Base-by-base conservation (phyloP, 768 basidiomycete genomes). In the Mycena olivaceomarginata region DNA sequence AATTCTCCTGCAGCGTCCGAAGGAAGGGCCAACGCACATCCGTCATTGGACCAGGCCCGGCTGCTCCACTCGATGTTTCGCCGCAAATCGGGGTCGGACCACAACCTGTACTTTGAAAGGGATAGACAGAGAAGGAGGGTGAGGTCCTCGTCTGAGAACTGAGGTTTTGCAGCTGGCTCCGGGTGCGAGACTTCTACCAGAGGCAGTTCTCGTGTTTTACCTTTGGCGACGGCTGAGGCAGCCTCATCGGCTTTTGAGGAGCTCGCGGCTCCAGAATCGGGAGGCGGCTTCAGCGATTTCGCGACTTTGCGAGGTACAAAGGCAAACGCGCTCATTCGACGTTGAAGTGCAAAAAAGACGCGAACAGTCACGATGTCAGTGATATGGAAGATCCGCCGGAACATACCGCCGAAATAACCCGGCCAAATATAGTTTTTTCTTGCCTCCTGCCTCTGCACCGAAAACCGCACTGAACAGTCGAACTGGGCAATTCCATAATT, bases 71-170 rank as follows among this genome's bases (percentile, higher is more conserved):
- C 91, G 16, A 93, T 84, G 41, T 85, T 88, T 67, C 88, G 83
- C 37, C 91, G 85, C 12, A 95, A 81, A 67, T 92, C 92, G 0
- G 89, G 84, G 80, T 95, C 90, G 4, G 84, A 81, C 95, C 94
- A 96, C 11, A 96, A 82, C 10, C 89, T 87, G 83, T 95, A 91
- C 80, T 95, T 91, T 6, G 95, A 94, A n/a, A 97, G 85, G 0
- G 94, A 89, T 5, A 96, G 89, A 64, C 84, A 85, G 25, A 93
- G 78, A 45, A 95, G 85, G 12, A 83, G 82, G 4, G 89, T 88
- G 63, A 90, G 87, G 77, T 93, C 93, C 57, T 89, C 87, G 20
- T 88, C 84, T 5, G 81, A 68, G 41, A 76, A 72, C 65, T 77
- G 79, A 13, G 78, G 72, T 75, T 83, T 84, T n/a, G 72, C 59